Evolutionary conservation across 106 monocot genomes (phyloP).

Genomic region (Hemerocallis citrina): DNA sequence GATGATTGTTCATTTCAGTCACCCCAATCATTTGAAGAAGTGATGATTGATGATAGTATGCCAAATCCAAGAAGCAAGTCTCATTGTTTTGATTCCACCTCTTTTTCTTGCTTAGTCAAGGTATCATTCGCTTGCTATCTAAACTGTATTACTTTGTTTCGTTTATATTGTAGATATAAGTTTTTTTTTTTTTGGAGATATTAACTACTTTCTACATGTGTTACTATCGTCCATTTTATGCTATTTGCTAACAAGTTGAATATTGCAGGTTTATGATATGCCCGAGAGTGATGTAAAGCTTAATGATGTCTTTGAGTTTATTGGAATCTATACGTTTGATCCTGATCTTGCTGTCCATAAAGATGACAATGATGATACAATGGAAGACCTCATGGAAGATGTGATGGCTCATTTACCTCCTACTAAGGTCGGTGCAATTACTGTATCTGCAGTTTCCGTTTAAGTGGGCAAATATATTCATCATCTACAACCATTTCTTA

Average conservation of each 20-base stretch:
- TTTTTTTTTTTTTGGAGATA: neutral
- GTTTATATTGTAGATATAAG: conserved; percentile 49
- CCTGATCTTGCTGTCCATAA: conserved; percentile 49
- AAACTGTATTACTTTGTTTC: too few species aligned
- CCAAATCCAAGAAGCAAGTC: too few species aligned
- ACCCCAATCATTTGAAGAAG: too few species aligned
- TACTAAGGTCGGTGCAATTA: conserved; percentile 52
- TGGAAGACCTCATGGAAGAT: conserved; percentile 74
- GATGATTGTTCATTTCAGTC: conserved; percentile 16
- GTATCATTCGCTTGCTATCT: too few species aligned
- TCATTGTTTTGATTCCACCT: too few species aligned
- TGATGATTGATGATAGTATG: too few species aligned
- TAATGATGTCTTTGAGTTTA: conserved; percentile 91
- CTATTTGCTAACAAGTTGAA: neutral
- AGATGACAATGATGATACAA: conserved; percentile 41
- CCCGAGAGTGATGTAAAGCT: conserved; percentile 72
- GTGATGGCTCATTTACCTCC: conserved; percentile 57
- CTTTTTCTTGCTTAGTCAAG: too few species aligned
- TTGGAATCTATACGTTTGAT: conserved; percentile 91
- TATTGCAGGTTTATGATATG: conserved; percentile 73
- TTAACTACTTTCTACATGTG: neutral
- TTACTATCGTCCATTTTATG: neutral
- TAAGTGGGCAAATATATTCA: too few species aligned
- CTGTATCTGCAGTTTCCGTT: too few species aligned
- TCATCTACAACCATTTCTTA: too few species aligned